These are phyloP conservation scores for Amaranthus tricolor DNA, from an alignment of 179 eudicot genomes.

Conservation along the genomic window DNA sequence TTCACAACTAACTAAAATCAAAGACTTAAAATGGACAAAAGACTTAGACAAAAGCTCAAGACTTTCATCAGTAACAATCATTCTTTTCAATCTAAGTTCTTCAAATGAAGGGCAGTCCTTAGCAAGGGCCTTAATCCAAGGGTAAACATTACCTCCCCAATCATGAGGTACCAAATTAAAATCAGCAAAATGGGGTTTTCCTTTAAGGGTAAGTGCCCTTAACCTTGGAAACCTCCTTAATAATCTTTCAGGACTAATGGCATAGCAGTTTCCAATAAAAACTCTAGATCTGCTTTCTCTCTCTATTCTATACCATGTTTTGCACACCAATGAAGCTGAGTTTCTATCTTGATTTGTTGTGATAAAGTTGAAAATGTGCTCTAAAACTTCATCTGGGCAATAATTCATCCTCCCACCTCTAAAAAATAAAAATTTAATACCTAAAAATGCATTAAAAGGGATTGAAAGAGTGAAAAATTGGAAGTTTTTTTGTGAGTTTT, in stretches of 20 bases:
- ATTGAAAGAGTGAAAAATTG: too few species aligned
- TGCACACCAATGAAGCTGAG: slow-evolving; percentile 66
- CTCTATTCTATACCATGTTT: slow-evolving; percentile 66
- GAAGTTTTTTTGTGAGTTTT: background rate
- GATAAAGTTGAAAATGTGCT: slow-evolving; percentile 58
- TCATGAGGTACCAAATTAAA: slow-evolving; percentile 66
- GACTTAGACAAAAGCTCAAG: slow-evolving; percentile 54
- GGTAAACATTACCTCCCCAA: slow-evolving; percentile 67
- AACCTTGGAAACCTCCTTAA: slow-evolving; percentile 64
- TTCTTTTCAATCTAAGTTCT: slow-evolving; percentile 61
- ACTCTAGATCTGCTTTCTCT: slow-evolving; percentile 56
- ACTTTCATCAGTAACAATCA: slow-evolving; percentile 68
- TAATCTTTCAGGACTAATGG: slow-evolving; percentile 54
- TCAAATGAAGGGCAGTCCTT: slow-evolving; percentile 47
- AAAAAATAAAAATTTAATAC: background rate
- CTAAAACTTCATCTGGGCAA: slow-evolving; percentile 81
- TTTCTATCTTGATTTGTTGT: slow-evolving; percentile 57
- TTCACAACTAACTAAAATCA: slow-evolving; percentile 68
- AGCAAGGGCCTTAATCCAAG: slow-evolving; percentile 70
- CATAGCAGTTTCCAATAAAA: slow-evolving; percentile 73
- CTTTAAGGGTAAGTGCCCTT: slow-evolving; percentile 58
- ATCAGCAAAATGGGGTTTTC: slow-evolving; percentile 78
- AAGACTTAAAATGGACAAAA: slow-evolving; percentile 52
- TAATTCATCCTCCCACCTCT: slow-evolving; percentile 37
- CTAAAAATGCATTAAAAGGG: background rate